Conservation (phyloP, 805 yeast genomes). For the Danielia reshetovae region DNA sequence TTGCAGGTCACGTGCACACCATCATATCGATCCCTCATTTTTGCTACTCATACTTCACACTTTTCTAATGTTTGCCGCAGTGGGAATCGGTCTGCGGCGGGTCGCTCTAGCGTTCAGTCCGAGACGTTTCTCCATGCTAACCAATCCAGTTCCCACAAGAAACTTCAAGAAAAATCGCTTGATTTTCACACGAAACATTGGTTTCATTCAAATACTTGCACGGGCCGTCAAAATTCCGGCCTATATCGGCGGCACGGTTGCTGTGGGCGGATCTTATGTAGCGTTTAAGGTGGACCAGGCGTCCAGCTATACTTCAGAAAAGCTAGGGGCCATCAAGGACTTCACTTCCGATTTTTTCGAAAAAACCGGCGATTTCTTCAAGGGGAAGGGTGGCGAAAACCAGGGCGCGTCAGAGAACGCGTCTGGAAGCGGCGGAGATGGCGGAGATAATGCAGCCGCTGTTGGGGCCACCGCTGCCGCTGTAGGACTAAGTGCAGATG, state of each 20-base stretch:
- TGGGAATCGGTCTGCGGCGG: too few species aligned
- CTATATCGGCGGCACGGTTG: slow-evolving; percentile 82
- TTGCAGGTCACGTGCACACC: too few species aligned
- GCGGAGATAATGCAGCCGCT: slow-evolving; percentile 35
- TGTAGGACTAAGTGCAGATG: slow-evolving; percentile 39
- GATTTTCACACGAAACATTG: slow-evolving; percentile 24
- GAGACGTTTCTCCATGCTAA: too few species aligned
- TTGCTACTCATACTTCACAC: too few species aligned
- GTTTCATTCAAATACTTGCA: slow-evolving; percentile 46
- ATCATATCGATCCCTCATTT: too few species aligned
- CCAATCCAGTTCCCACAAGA: too few species aligned
- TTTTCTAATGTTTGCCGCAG: too few species aligned
- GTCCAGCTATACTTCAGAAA: slow-evolving; percentile 63
- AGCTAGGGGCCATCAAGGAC: slow-evolving; percentile 59
- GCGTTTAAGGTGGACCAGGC: slow-evolving; percentile 92
- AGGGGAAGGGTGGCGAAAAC: slow-evolving; percentile 23
- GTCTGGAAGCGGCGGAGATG: slow-evolving; percentile 23
- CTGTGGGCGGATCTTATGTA: slow-evolving; percentile 92
- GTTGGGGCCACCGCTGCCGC: slow-evolving; percentile 55
- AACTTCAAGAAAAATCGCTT: too few species aligned
- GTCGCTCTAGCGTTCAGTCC: too few species aligned
- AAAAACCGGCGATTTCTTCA: slow-evolving; percentile 41
- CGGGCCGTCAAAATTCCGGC: slow-evolving; percentile 66
- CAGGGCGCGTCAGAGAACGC: slow-evolving; percentile 16
- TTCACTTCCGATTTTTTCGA: slow-evolving; percentile 54